Evolutionary conservation across 2,329 filamentous ascomycete species (phyloP).

Genomic region (Magnaporthiopsis rhizophila): DNA sequence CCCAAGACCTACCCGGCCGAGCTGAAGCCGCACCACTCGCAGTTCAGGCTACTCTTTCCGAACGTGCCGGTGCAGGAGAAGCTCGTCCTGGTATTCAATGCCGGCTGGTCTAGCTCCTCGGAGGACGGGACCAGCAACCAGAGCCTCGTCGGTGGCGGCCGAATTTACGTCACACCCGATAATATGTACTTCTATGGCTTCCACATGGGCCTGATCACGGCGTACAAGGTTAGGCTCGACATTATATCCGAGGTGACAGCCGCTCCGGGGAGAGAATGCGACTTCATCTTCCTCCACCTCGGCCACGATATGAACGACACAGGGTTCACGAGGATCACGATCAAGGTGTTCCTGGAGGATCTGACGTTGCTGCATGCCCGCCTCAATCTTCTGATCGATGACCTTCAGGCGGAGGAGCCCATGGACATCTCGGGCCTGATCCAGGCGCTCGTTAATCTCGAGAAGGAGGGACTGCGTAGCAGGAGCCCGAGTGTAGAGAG

Average conservation of each 20-base stretch:
- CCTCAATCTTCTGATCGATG: conserved; percentile 77
- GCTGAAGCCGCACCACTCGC: conserved; percentile 78
- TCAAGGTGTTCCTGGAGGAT: conserved; percentile 91
- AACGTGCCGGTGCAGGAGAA: conserved; percentile 69
- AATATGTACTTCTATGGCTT: conserved; percentile 97
- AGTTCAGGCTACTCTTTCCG: conserved; percentile 88
- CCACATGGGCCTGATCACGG: conserved; percentile 81
- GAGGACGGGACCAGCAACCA: conserved; percentile 33
- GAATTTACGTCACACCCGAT: conserved; percentile 79
- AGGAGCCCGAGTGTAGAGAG: conserved; percentile 73
- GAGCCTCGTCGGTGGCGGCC: conserved; percentile 56
- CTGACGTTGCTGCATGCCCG: conserved; percentile 73
- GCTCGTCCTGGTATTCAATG: conserved; percentile 84
- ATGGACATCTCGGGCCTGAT: conserved; percentile 63
- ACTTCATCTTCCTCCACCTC: conserved; percentile 82
- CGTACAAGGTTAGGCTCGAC: conserved; percentile 67
- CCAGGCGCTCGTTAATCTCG: conserved; percentile 65
- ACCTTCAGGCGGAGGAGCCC: conserved; percentile 64
- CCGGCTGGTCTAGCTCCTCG: conserved; percentile 63
- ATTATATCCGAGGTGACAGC: conserved; percentile 83
- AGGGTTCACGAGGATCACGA: conserved; percentile 65
- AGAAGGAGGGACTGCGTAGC: conserved; percentile 50
- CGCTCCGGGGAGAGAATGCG: conserved; percentile 81
- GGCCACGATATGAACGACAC: conserved; percentile 53
- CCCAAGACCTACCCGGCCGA: conserved; percentile 73